phyloP scores from a whole-genome alignment of 306 rosid species.

The Arachis stenosperma region DNA sequence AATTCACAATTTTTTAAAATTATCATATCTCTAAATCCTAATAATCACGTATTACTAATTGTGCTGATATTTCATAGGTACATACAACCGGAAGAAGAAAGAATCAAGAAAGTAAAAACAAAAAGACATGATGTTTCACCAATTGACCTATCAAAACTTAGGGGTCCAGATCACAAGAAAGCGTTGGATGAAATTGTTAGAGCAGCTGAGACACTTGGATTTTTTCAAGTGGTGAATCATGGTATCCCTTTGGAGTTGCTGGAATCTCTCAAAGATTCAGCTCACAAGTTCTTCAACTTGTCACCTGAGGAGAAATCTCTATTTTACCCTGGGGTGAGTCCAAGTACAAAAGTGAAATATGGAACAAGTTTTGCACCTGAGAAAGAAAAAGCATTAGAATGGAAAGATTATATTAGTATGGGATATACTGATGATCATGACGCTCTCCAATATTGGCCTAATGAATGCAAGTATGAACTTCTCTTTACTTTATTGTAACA shows the following conservation, averaged over 20 bases:
- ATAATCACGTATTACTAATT: too few relatives aligned
- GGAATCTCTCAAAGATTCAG: conserved; percentile 52
- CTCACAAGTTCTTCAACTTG: conserved; percentile 54
- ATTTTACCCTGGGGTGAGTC: conserved; percentile 45
- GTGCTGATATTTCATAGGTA: conserved; percentile 33
- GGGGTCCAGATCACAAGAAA: conserved; percentile 52
- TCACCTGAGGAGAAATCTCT: conserved; percentile 50
- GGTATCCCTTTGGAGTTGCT: conserved; percentile 55
- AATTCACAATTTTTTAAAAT: too few relatives aligned
- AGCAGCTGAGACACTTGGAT: conserved; percentile 63
- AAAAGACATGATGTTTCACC: conserved; percentile 37
- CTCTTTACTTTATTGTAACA: neutral
- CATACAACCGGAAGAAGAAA: conserved; percentile 57
- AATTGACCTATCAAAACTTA: conserved; percentile 56
- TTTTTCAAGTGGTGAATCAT: conserved; percentile 71
- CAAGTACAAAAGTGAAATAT: conserved; percentile 49
- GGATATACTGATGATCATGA: conserved; percentile 53
- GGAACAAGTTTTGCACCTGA: conserved; percentile 75
- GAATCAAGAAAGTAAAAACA: conserved; percentile 43
- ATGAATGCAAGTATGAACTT: conserved; percentile 53
- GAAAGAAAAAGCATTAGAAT: conserved; percentile 66
- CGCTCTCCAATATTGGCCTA: conserved; percentile 62
- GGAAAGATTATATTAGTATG: conserved; percentile 71
- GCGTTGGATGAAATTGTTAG: conserved; percentile 47
- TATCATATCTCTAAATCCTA: too few relatives aligned